Percentiles rank a stretch among this genome's conserved stretches.
phyloP scores from a whole-genome alignment of 257 asterid genomes.

The Solanum sparsipilum region DNA sequence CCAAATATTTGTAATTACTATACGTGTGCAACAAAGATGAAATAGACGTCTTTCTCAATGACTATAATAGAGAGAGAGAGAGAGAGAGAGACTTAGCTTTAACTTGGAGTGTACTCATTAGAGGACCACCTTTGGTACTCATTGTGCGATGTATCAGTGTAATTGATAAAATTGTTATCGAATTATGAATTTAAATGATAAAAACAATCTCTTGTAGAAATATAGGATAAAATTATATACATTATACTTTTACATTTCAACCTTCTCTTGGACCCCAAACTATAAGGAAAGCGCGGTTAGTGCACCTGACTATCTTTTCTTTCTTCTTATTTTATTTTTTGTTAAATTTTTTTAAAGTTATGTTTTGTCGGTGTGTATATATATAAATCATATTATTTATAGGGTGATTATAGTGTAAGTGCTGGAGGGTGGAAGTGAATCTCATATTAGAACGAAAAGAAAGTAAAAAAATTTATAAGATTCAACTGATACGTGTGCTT shows the following conservation, averaged over 20 bases:
- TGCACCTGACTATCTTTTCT: not conserved
- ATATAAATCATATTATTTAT: not conserved
- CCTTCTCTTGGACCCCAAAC: not conserved
- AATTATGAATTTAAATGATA: accelerated
- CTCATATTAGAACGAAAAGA: not conserved
- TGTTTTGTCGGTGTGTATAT: not conserved
- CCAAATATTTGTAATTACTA: constrained; percentile 30
- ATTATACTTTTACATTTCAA: accelerated
- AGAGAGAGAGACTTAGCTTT: constrained; percentile 5
- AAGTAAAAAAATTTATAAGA: not conserved
- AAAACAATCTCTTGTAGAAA: not conserved
- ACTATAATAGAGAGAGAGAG: not conserved
- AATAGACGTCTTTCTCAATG: constrained; percentile 43
- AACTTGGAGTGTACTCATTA: constrained; percentile 27
- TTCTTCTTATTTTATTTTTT: not conserved
- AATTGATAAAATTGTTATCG: not conserved
- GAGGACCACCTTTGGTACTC: constrained; percentile 11
- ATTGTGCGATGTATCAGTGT: not conserved
- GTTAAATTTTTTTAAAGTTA: not conserved
- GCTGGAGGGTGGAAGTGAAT: not conserved
- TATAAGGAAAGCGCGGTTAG: not conserved
- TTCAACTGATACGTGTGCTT: not conserved
- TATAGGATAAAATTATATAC: accelerated
- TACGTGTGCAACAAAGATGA: constrained; percentile 37
- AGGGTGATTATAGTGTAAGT: not conserved